Evolutionary conservation across 2,329 filamentous ascomycete species (phyloP), one percentile per base, ranked within the genome.

Genomic region (Sordariomycetes sp.): DNA sequence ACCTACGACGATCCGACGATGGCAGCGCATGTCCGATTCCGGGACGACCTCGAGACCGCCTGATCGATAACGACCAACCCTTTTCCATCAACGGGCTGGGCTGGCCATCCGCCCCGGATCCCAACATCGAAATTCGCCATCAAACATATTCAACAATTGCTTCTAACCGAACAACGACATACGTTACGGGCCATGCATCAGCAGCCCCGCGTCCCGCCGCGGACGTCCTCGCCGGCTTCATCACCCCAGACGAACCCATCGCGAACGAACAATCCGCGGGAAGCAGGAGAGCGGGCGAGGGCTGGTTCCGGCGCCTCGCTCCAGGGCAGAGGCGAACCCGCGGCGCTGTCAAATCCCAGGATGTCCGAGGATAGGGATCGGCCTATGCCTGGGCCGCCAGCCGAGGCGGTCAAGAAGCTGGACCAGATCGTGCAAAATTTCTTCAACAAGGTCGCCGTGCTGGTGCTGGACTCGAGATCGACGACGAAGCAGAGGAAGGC

Each of bases 371-470:
- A 28, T 28, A 8, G 17, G 8, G 25, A 8, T 5, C 25, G 14
- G 8, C 8, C 25, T n/a, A 28, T 14, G 25, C 25, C 25, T 3
- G 25, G 25, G 25, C 72, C 75, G 30, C 75, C 72, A 35, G 72
- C 68, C 47, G 84, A 90, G 45, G 75, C 78, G 5, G 62, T 82
- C 54, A 76, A 72, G 60, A 92, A 92, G 64, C 69, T 95, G 46
- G 92, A 93, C 57, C 87, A 94, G 62, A 92, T 96, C 51, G 80
- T 95, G 48, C 86, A 92, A 73, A 94, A 95, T 55, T 92, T 94
- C 59, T 85, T 88, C 55, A 79, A 78, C 45, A 96, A 95, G 64
- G 81, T 85, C 23, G 86, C 87, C 25, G 73, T 92, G 33, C 74
- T 92, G 32, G 80, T 96, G 35, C 65, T 94, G 23, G 83, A 88